Evolutionary conservation across 129 eudicot genomes (phyloP).

Genomic region (Solidago caesia): DNA sequence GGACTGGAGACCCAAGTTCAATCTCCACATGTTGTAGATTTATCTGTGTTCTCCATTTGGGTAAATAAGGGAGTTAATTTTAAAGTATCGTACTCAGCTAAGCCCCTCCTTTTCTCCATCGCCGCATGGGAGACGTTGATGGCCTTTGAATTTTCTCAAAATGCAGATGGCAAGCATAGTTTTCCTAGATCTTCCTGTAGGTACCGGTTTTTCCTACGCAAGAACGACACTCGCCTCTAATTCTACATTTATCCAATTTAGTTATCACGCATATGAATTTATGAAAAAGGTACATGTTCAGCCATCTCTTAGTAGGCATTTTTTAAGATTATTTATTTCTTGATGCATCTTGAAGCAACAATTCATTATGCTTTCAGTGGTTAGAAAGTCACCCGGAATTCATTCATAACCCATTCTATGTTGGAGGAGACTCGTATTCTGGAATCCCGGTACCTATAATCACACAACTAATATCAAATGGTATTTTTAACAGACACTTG

Average conservation of each 20-base stretch:
- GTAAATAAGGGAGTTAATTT: too few relatives aligned
- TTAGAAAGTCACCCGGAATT: too few relatives aligned
- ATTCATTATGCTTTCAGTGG: too few relatives aligned
- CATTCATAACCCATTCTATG: constrained; percentile 22
- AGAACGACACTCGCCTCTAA: constrained; percentile 1
- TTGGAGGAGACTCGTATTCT: constrained; percentile 31
- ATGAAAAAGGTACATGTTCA: constrained; percentile 29
- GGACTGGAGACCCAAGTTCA: too few relatives aligned
- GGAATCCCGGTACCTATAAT: constrained; percentile 20
- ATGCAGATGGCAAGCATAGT: constrained; percentile 31
- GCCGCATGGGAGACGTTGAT: too few relatives aligned
- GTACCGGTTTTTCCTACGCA: constrained; percentile 29
- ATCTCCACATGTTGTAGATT: too few relatives aligned
- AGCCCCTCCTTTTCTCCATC: too few relatives aligned
- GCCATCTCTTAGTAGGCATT: too few relatives aligned
- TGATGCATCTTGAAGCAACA: too few relatives aligned
- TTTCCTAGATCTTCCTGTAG: constrained; percentile 33
- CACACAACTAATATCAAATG: constrained; percentile 27
- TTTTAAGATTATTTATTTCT: too few relatives aligned
- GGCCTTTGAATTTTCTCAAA: not conserved
- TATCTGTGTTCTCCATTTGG: too few relatives aligned
- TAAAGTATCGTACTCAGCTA: too few relatives aligned
- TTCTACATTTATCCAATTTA: constrained; percentile 4
- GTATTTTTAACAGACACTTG: not conserved
- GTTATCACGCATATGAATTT: constrained; percentile 25